A percentile compares a stretch with the other conserved stretches of the same genome.
These are phyloP conservation scores for Phytophthora uliginosa DNA, from an alignment of 352 stramenopile genomes.

Conservation along the genomic window DNA sequence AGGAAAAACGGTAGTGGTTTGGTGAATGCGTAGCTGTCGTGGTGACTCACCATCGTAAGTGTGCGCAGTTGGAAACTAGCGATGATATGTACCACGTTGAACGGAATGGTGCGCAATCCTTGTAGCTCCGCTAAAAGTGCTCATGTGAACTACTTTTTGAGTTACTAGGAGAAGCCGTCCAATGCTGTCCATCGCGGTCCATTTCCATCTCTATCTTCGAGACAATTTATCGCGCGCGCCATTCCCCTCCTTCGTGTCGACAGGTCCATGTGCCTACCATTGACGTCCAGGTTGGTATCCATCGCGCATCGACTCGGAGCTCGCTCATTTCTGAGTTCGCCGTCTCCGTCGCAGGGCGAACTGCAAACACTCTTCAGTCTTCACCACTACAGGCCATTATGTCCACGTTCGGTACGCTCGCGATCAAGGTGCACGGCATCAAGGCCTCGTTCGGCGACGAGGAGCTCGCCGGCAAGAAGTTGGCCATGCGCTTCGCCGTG, in stretches of 20 bases:
- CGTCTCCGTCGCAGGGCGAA: not conserved
- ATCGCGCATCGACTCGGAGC: not conserved
- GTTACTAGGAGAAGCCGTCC: too few relatives aligned
- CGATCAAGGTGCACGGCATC: slow-evolving; percentile 39
- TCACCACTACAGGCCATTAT: slow-evolving; percentile 21
- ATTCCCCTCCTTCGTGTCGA: not conserved
- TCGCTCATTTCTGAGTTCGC: slow-evolving; percentile 42
- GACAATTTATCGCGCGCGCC: not conserved
- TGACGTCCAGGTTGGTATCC: not conserved
- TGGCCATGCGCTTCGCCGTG: slow-evolving; percentile 28
- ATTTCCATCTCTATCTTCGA: not conserved
- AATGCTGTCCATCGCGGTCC: not conserved
- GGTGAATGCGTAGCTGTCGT: not conserved
- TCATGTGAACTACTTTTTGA: too few relatives aligned
- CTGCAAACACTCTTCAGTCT: not conserved
- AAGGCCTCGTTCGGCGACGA: slow-evolving; percentile 34
- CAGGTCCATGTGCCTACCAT: not conserved
- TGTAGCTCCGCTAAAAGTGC: too few relatives aligned
- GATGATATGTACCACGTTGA: too few relatives aligned
- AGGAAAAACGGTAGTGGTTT: too few relatives aligned
- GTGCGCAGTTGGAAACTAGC: too few relatives aligned
- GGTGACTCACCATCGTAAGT: not conserved
- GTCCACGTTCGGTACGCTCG: slow-evolving; percentile 36
- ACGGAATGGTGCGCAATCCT: too few relatives aligned
- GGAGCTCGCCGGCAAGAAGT: slow-evolving; percentile 23